Conservation (phyloP, 2,329 filamentous ascomycete genomes). For the Aureobasidium lini region DNA sequence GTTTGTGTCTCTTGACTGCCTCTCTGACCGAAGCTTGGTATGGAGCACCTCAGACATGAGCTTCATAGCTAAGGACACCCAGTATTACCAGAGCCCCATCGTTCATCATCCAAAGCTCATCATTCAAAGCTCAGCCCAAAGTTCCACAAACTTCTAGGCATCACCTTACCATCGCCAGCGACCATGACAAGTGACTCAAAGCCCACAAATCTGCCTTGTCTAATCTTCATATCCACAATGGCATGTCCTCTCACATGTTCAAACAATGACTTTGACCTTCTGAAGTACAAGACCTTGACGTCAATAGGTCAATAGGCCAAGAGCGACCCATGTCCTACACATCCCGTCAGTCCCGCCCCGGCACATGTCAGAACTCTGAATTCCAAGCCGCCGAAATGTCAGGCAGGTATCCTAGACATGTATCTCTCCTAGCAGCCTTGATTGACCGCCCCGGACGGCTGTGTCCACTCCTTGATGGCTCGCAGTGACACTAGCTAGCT, state of each 20-base stretch:
- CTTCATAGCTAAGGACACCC: background rate
- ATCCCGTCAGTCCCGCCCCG: background rate
- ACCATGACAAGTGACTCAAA: background rate
- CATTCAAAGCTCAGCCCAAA: background rate
- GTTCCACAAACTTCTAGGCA: background rate
- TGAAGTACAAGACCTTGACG: background rate
- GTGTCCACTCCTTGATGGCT: background rate
- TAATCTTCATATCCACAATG: background rate
- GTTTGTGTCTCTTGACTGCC: too few relatives aligned
- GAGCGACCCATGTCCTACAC: background rate
- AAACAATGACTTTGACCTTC: background rate
- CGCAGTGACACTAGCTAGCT: background rate
- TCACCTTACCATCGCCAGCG: background rate
- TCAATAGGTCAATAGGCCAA: background rate
- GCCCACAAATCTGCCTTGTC: background rate
- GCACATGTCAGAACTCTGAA: slow-evolving; percentile 2
- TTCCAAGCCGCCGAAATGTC: slow-evolving; percentile 1
- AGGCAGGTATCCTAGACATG: slow-evolving; percentile 1
- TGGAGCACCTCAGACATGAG: background rate
- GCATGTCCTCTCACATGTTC: background rate
- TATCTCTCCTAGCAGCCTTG: background rate
- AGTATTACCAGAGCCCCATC: background rate
- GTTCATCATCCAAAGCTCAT: background rate
- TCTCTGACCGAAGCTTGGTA: background rate
- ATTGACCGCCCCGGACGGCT: slow-evolving; percentile 1